Conservation (phyloP, 306 rosid genomes). For the Styphnolobium japonicum region DNA sequence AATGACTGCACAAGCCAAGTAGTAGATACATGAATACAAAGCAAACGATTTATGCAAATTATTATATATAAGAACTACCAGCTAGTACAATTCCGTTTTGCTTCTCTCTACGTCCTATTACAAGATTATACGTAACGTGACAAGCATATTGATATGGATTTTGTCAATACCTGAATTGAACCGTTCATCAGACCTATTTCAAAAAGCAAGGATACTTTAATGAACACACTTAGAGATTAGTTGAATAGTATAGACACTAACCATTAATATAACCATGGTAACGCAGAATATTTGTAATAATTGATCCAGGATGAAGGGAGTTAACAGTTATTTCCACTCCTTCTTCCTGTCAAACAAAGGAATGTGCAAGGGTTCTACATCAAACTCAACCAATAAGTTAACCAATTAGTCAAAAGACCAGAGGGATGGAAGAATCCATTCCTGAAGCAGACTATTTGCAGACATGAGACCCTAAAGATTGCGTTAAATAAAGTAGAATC, state of each 20-base stretch:
- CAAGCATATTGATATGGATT: constrained; percentile 2
- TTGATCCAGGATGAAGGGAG: constrained; percentile 84
- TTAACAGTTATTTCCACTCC: constrained; percentile 63
- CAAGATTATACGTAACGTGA: not conserved
- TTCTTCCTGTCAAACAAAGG: constrained; percentile 58
- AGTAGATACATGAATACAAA: constrained; percentile 14
- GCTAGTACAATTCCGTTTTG: not conserved
- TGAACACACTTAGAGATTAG: not conserved
- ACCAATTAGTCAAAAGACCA: constrained; percentile 10
- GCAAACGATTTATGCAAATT: not conserved
- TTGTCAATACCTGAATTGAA: not conserved
- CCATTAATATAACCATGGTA: constrained; percentile 50
- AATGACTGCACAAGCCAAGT: constrained; percentile 50
- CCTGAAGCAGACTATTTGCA: constrained; percentile 8
- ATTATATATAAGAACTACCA: not conserved
- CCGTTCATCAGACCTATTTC: not conserved
- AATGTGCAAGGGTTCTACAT: not conserved
- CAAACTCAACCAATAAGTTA: constrained; percentile 16
- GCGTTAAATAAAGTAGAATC: constrained; percentile 4
- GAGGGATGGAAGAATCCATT: not conserved
- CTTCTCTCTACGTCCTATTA: not conserved
- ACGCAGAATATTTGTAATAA: constrained; percentile 62
- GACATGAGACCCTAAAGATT: not conserved
- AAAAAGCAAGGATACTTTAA: not conserved
- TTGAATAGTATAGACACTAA: constrained; percentile 21